Percentiles rank a stretch among this genome's conserved stretches.
These are phyloP conservation scores for Cystobasidium sp. DNA, from an alignment of 1,284 basidiomycete genomes.

Conservation along the genomic window DNA sequence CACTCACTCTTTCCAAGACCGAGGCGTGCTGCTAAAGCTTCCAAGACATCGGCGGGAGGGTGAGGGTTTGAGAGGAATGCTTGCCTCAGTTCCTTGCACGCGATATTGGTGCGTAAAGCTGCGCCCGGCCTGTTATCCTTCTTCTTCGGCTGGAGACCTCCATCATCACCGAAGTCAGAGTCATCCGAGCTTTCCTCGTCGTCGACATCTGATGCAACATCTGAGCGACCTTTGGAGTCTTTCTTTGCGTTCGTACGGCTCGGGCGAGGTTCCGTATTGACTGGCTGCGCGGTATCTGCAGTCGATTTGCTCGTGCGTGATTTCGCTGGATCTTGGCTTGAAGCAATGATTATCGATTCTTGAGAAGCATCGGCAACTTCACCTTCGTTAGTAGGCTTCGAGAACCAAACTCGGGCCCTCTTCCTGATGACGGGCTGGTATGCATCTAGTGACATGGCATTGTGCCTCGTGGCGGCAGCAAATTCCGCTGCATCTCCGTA, in stretches of 20 bases:
- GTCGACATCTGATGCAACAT: not conserved
- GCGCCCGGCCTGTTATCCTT: constrained; percentile 40
- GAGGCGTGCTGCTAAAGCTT: constrained; percentile 33
- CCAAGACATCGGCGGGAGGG: constrained; percentile 34
- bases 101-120: constrained; percentile 28
- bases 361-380: not conserved
- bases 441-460: not conserved
- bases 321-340: constrained; percentile 1
- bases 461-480: not conserved
- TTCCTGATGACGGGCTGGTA: constrained; percentile 13
- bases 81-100: constrained; percentile 30
- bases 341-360: not conserved
- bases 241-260: not conserved
- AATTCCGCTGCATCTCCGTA: not conserved
- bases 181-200: constrained; percentile 18
- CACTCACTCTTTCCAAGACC: constrained; percentile 41
- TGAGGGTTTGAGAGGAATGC: constrained; percentile 41
- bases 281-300: not conserved
- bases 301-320: not conserved
- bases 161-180: too few species aligned
- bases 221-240: constrained; percentile 2
- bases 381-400: not conserved
- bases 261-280: not conserved
- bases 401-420: constrained; percentile 37
- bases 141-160: not conserved